Percentiles rank a stretch among this genome's conserved stretches.
Conservation (phyloP, 257 asterid species). For the Solanum lignicaule region DNA sequence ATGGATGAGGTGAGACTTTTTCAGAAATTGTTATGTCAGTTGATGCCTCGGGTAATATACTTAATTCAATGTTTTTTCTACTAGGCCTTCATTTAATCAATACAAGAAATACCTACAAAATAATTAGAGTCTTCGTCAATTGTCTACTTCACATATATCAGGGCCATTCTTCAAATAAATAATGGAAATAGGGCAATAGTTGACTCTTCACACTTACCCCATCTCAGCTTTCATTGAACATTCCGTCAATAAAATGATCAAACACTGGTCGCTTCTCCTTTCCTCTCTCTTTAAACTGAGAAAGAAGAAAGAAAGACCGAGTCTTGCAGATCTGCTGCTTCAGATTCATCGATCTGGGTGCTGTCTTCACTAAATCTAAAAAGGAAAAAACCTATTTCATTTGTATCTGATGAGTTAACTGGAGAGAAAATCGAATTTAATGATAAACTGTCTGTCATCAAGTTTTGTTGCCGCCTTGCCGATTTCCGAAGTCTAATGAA, state of each 20-base stretch:
- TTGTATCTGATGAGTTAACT: background rate
- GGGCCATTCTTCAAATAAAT: background rate
- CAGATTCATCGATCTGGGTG: background rate
- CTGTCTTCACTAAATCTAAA: background rate
- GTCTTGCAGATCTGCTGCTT: background rate
- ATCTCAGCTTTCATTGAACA: background rate
- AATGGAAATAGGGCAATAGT: background rate
- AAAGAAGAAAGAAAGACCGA: background rate
- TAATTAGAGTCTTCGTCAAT: background rate
- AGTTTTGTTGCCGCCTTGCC: background rate
- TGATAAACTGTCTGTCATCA: background rate
- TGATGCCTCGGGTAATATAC: slow-evolving; percentile 1
- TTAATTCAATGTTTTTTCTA: background rate
- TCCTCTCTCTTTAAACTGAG: background rate
- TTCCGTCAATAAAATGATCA: background rate
- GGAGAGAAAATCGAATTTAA: background rate
- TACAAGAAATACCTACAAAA: background rate
- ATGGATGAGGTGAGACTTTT: slow-evolving; percentile 83
- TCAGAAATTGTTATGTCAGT: background rate
- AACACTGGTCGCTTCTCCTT: background rate
- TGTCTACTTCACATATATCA: background rate
- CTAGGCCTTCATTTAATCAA: background rate
- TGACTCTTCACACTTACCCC: background rate
- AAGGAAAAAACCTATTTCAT: background rate
- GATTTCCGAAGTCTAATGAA: background rate